Percentiles rank a stretch among this genome's conserved stretches.
phyloP scores from a whole-genome alignment of 345 rosid genomes.

The Ceriops tagal region DNA sequence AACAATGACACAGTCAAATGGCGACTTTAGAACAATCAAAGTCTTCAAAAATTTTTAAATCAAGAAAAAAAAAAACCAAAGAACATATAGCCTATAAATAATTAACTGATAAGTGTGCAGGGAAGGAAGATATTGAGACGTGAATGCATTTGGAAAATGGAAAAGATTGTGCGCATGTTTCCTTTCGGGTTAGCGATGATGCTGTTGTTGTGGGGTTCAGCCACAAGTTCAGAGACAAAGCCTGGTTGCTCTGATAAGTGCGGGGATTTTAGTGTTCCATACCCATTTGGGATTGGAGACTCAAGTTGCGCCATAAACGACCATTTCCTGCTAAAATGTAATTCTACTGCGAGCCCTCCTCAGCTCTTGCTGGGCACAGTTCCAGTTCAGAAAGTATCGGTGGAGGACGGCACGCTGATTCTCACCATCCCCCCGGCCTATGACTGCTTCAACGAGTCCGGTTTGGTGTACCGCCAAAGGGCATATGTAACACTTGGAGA shows the following conservation, averaged over 20 bases:
- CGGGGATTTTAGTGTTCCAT: constrained; percentile 27
- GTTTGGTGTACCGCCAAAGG: accelerated
- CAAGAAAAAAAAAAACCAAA: too few relatives aligned
- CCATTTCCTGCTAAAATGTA: constrained; percentile 9
- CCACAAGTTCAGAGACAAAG: not conserved
- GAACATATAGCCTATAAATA: too few relatives aligned
- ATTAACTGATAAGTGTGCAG: too few relatives aligned
- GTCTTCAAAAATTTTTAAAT: too few relatives aligned
- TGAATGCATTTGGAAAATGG: too few relatives aligned
- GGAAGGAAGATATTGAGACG: too few relatives aligned
- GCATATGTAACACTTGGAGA: accelerated
- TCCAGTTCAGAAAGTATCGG: not conserved
- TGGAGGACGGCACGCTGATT: constrained; percentile 7
- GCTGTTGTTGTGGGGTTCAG: not conserved
- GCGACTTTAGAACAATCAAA: too few relatives aligned
- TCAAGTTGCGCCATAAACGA: constrained; percentile 2
- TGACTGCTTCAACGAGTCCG: constrained; percentile 8
- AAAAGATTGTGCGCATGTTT: too few relatives aligned
- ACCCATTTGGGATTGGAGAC: constrained; percentile 25
- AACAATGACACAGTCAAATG: too few relatives aligned
- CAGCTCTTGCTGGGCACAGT: not conserved
- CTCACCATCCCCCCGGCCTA: not conserved
- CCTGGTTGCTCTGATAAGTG: constrained; percentile 16
- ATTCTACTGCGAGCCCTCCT: not conserved
- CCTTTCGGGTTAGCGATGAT: too few relatives aligned